Evolutionary conservation across 768 basidiomycete species (phyloP).

Genomic region (Amanita molliuscula): DNA sequence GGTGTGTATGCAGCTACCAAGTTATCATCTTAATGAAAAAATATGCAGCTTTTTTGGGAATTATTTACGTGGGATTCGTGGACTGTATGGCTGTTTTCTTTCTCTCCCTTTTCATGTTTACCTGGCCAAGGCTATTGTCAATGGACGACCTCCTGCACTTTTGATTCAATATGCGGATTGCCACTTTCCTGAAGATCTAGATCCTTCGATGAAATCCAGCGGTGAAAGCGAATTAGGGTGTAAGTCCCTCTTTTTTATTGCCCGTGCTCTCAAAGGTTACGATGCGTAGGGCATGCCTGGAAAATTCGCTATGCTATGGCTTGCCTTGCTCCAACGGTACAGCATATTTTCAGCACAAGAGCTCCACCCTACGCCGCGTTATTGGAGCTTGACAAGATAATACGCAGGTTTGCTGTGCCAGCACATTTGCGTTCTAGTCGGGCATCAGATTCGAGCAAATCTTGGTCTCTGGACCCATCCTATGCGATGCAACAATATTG

Average conservation of each 20-base stretch:
- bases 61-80: constrained; percentile 39
- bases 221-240: constrained; percentile 32
- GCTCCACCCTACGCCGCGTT: constrained; percentile 31
- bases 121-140: constrained; percentile 29
- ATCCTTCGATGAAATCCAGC: constrained; percentile 17
- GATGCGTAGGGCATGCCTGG: constrained; percentile 28
- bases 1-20: constrained; percentile 10
- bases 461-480: constrained; percentile 29
- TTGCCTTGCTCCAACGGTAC: constrained; percentile 32
- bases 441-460: constrained; percentile 16
- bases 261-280: not conserved
- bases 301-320: constrained; percentile 33
- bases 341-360: constrained; percentile 29
- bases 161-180: constrained; percentile 40
- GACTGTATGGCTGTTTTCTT: constrained; percentile 23
- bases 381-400: constrained; percentile 37
- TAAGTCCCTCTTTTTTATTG: constrained; percentile 17
- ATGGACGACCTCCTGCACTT: constrained; percentile 39
- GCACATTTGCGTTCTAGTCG: constrained; percentile 26
- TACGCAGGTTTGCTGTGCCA: constrained; percentile 40
- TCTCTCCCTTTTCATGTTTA: not conserved
- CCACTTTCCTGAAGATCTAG: constrained; percentile 37
- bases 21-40: not conserved
- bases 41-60: constrained; percentile 39
- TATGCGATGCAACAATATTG: constrained; percentile 37